These are phyloP conservation scores for Epichloe uncinata DNA, from an alignment of 2,329 filamentous ascomycete genomes.

Conservation along the genomic window DNA sequence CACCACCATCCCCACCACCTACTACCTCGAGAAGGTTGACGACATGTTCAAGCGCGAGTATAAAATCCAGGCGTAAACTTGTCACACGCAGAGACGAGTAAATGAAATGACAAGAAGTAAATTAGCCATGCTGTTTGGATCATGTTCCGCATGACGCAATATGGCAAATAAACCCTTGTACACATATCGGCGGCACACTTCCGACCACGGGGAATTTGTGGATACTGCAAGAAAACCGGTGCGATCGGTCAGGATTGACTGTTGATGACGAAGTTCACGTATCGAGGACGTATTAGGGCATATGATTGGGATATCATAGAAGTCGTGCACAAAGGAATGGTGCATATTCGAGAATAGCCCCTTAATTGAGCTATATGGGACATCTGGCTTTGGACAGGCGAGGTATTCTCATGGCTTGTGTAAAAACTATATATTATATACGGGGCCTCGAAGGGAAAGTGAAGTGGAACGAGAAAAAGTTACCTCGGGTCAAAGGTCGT, in stretches of 20 bases:
- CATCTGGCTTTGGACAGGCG: neutral
- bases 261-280: constrained; percentile 6
- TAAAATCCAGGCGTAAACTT: constrained; percentile 52
- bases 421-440: constrained; percentile 2
- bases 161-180: neutral
- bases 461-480: neutral
- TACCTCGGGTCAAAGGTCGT: neutral
- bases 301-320: constrained; percentile 6
- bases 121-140: constrained; percentile 4
- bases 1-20: constrained; percentile 52
- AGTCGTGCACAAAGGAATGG: neutral
- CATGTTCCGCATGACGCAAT: constrained; percentile 1
- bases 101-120: neutral
- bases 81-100: neutral
- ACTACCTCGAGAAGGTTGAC: constrained; percentile 70
- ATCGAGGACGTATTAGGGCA: constrained; percentile 4
- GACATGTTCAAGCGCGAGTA: constrained; percentile 80
- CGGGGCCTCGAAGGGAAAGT: neutral
- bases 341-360: neutral
- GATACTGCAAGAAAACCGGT: neutral
- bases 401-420: constrained; percentile 4
- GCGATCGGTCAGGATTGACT: neutral
- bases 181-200: constrained; percentile 4
- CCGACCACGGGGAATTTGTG: neutral
- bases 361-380: constrained; percentile 6